Percentiles rank a stretch among this genome's conserved stretches.
phyloP scores from a whole-genome alignment of 495 filamentous ascomycete genomes.

The Hypoxylon crocopeplum region DNA sequence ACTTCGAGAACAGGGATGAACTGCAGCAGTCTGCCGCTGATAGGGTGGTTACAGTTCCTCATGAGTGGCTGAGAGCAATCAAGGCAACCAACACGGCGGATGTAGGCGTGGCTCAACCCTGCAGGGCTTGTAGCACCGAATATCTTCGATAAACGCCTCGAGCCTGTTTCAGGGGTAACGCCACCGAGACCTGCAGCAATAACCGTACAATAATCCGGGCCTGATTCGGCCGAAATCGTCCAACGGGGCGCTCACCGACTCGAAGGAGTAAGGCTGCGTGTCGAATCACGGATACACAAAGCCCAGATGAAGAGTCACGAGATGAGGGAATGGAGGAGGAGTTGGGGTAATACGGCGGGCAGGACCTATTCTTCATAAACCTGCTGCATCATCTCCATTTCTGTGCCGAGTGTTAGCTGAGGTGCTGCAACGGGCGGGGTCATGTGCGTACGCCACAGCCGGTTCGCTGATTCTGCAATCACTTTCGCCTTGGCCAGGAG shows the following conservation, averaged over 20 bases:
- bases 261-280: background rate
- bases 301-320: background rate
- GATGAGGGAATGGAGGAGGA: background rate
- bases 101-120: background rate
- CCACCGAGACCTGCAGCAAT: background rate
- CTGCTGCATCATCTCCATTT: slow-evolving; percentile 55
- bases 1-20: slow-evolving; percentile 11
- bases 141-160: background rate
- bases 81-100: slow-evolving; percentile 13
- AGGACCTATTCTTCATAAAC: slow-evolving; percentile 47
- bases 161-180: slow-evolving; percentile 13
- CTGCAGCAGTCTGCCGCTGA: slow-evolving; percentile 12
- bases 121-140: background rate
- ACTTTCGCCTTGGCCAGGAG: slow-evolving; percentile 70
- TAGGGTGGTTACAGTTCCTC: slow-evolving; percentile 1
- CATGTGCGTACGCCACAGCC: slow-evolving; percentile 68
- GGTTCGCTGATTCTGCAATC: slow-evolving; percentile 73
- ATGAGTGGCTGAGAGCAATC: slow-evolving; percentile 20
- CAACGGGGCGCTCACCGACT: background rate
- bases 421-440: slow-evolving; percentile 1
- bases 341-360: slow-evolving; percentile 20
- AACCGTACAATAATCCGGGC: background rate
- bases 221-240: background rate
- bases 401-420: slow-evolving; percentile 42
- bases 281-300: slow-evolving; percentile 2